phyloP scores from a whole-genome alignment of 2,329 filamentous ascomycete genomes.

The Clonostachys sp. region DNA sequence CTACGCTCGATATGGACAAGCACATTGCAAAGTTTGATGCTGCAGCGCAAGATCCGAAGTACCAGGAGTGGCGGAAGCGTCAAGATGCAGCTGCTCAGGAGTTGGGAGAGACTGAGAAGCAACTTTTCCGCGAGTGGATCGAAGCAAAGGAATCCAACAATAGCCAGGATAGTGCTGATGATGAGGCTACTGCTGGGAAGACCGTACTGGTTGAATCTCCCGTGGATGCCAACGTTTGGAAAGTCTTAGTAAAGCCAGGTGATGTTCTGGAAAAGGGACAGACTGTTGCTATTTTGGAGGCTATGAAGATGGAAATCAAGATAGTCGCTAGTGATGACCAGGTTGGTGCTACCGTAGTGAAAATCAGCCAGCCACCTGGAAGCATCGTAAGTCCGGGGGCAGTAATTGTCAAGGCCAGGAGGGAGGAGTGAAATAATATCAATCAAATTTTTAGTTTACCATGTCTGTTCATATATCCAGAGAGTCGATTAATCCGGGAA shows the following conservation, averaged over 20 bases:
- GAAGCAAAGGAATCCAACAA: slow-evolving; percentile 7
- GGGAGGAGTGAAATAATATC: too few species aligned
- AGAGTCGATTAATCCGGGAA: too few species aligned
- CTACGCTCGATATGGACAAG: slow-evolving; percentile 19
- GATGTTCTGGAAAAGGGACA: slow-evolving; percentile 33
- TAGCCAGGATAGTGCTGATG: slow-evolving; percentile 5
- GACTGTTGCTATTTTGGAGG: slow-evolving; percentile 41
- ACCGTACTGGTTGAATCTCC: slow-evolving; percentile 31
- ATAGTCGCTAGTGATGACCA: too few species aligned
- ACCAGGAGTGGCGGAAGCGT: slow-evolving; percentile 11
- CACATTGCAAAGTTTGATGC: slow-evolving; percentile 9
- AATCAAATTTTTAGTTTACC: too few species aligned
- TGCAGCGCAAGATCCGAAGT: slow-evolving; percentile 9
- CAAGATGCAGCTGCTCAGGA: slow-evolving; percentile 8
- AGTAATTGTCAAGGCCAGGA: too few species aligned
- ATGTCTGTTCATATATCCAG: too few species aligned
- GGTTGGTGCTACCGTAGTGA: too few species aligned
- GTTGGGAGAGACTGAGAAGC: slow-evolving; percentile 12
- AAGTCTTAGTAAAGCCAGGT: slow-evolving; percentile 36
- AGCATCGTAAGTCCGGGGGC: too few species aligned
- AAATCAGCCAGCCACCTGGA: too few species aligned
- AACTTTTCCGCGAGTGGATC: slow-evolving; percentile 21
- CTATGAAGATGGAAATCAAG: slow-evolving; percentile 52
- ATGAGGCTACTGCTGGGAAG: slow-evolving; percentile 10
- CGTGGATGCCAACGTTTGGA: slow-evolving; percentile 49